These are phyloP conservation scores for Avicennia marina DNA, from an alignment of 257 asterid genomes.

Conservation along the genomic window DNA sequence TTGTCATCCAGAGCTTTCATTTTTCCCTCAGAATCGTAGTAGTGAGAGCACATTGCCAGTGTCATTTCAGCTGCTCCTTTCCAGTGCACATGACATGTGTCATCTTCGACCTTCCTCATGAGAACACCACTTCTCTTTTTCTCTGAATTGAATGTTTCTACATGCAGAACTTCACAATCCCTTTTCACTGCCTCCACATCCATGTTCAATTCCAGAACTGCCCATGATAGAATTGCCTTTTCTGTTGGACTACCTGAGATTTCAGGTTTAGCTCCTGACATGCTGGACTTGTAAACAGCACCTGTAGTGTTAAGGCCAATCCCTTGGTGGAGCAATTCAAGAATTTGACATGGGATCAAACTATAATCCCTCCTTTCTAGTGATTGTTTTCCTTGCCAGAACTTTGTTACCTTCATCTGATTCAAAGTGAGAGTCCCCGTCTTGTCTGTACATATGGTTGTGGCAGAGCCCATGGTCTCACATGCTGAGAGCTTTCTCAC, in stretches of 20 bases:
- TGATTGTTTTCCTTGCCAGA: conserved; percentile 32
- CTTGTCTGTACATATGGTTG: conserved; percentile 43
- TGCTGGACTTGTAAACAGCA: conserved; percentile 17
- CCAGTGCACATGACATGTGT: conserved; percentile 49
- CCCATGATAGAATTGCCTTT: conserved; percentile 79
- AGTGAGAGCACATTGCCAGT: conserved; percentile 48
- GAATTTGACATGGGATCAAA: conserved; percentile 13
- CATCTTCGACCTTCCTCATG: conserved; percentile 30
- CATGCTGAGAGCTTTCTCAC: conserved; percentile 55
- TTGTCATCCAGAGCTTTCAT: conserved; percentile 17
- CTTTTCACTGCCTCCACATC: conserved; percentile 47
- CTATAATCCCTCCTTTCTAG: neutral
- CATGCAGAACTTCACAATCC: conserved; percentile 30
- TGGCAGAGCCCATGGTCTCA: conserved; percentile 57
- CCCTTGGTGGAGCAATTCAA: conserved; percentile 34
- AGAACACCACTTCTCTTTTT: conserved; percentile 72
- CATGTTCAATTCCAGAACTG: conserved; percentile 42
- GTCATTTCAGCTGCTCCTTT: conserved; percentile 86
- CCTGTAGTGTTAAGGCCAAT: conserved; percentile 52
- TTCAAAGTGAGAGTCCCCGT: conserved; percentile 46
- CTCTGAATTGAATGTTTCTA: conserved; percentile 70
- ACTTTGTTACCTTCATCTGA: conserved; percentile 40
- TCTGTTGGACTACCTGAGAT: conserved; percentile 83
- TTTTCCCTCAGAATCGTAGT: conserved; percentile 42
- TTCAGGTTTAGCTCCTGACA: neutral